phyloP scores from a whole-genome alignment of 129 eudicot genomes.

The Artemisia tridentata region DNA sequence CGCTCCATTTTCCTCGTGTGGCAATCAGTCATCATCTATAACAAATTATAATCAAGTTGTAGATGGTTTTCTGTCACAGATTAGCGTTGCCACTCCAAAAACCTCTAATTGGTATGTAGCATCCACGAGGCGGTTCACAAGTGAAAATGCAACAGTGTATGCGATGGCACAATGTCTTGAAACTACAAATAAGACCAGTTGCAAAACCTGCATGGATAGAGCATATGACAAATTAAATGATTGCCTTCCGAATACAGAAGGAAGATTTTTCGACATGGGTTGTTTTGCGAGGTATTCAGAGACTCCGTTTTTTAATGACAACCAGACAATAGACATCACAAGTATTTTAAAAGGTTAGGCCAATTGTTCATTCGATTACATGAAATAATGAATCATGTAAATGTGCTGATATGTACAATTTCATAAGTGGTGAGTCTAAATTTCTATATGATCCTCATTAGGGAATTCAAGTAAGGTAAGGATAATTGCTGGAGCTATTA shows the following conservation, averaged over 20 bases:
- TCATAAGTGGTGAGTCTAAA: neutral
- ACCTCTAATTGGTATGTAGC: conserved; percentile 59
- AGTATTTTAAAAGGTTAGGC: conserved; percentile 45
- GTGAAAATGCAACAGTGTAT: conserved; percentile 37
- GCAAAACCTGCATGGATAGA: conserved; percentile 48
- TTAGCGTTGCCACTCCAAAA: conserved; percentile 58
- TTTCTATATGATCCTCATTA: conserved; percentile 16
- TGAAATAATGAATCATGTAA: neutral
- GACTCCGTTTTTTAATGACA: conserved; percentile 45
- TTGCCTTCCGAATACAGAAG: conserved; percentile 63
- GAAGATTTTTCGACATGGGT: conserved; percentile 52
- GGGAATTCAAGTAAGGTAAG: conserved; percentile 54
- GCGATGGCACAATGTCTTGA: conserved; percentile 59
- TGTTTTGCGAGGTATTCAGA: conserved; percentile 67
- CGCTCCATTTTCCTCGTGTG: conserved; percentile 42
- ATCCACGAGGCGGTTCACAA: conserved; percentile 32
- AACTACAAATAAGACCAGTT: conserved; percentile 37
- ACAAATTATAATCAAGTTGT: conserved; percentile 37
- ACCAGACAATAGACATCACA: conserved; percentile 52
- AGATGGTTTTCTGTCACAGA: conserved; percentile 37
- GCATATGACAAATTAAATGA: conserved; percentile 36
- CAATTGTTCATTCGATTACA: neutral
- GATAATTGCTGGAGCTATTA: conserved; percentile 51
- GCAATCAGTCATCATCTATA: conserved; percentile 41
- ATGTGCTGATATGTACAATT: neutral